Percentiles rank a stretch among this genome's conserved stretches.
These are phyloP conservation scores for Radiomyces spectabilis DNA, from an alignment of 192 early-diverging fungal species.

Conservation along the genomic window DNA sequence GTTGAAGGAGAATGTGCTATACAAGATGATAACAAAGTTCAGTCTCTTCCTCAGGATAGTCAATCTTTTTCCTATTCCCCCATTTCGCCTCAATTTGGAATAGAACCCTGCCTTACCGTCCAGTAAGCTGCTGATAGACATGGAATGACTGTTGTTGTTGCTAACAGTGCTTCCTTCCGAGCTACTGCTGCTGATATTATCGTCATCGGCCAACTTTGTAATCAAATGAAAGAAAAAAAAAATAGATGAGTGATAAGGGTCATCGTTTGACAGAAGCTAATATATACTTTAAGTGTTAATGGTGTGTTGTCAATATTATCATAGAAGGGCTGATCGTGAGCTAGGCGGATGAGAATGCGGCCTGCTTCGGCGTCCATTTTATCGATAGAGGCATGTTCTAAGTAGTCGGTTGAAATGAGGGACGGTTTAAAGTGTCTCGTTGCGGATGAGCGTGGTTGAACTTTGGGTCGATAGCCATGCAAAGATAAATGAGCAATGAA, in stretches of 20 bases:
- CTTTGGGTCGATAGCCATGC: conserved; percentile 2
- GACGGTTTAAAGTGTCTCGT: conserved; percentile 14
- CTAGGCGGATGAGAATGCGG: conserved; percentile 22
- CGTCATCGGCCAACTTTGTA: too few relatives aligned
- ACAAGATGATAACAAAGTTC: neutral
- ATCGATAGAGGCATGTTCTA: conserved; percentile 21
- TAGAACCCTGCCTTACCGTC: too few relatives aligned
- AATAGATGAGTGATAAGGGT: conserved; percentile 1
- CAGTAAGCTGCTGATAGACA: conserved; percentile 6
- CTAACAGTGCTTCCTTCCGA: neutral
- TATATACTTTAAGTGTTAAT: too few relatives aligned
- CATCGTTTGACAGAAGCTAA: too few relatives aligned
- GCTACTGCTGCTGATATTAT: neutral
- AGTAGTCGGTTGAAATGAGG: neutral
- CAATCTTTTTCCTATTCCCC: too few relatives aligned
- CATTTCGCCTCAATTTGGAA: too few relatives aligned
- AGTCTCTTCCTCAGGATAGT: neutral
- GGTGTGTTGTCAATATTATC: too few relatives aligned
- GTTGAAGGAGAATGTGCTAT: neutral
- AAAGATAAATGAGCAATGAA: neutral
- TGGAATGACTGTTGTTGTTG: conserved; percentile 6
- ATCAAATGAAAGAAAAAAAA: too few relatives aligned
- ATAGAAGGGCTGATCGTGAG: too few relatives aligned
- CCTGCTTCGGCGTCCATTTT: conserved; percentile 27
- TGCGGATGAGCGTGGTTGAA: conserved; percentile 22